Evolutionary conservation across 2,329 filamentous ascomycete species (phyloP).

Genomic region (Aspergillus sp.): DNA sequence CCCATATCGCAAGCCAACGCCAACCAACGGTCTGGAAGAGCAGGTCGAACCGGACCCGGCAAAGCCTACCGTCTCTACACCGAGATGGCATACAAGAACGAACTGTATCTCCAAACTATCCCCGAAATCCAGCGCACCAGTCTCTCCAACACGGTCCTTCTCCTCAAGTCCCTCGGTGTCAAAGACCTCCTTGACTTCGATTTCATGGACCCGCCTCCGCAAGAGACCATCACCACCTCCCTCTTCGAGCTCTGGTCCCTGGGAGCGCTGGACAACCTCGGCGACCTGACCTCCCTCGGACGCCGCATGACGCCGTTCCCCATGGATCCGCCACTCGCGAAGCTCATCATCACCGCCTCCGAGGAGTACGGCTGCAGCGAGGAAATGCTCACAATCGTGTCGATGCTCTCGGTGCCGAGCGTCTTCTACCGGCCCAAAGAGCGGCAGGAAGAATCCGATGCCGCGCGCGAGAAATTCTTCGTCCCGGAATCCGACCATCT

Average conservation of each 20-base stretch:
- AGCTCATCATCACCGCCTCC: conserved; percentile 87
- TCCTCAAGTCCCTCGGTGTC: conserved; percentile 91
- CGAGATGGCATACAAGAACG: conserved; percentile 90
- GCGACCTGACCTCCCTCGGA: conserved; percentile 83
- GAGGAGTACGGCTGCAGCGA: conserved; percentile 90
- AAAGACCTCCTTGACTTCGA: conserved; percentile 94
- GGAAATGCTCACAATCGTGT: conserved; percentile 97
- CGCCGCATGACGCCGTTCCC: conserved; percentile 95
- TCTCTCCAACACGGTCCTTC: conserved; percentile 86
- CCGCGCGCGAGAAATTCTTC: conserved; percentile 95
- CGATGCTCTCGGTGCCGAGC: conserved; percentile 93
- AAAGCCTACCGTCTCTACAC: conserved; percentile 95
- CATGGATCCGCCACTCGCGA: conserved; percentile 95
- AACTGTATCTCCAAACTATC: conserved; percentile 94
- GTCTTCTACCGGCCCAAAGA: conserved; percentile 98
- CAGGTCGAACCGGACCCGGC: conserved; percentile 89
- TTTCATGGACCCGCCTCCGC: conserved; percentile 98
- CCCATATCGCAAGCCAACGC: conserved; percentile 97
- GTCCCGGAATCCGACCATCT: conserved; percentile 96
- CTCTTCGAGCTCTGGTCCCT: conserved; percentile 97
- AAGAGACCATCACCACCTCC: conserved; percentile 95
- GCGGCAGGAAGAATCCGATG: conserved; percentile 92
- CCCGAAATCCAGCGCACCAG: conserved; percentile 98
- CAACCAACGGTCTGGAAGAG: conserved; percentile 87
- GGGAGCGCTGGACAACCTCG: conserved; percentile 88